phyloP scores from a whole-genome alignment of 805 yeast species.

The Candida boleticola region DNA sequence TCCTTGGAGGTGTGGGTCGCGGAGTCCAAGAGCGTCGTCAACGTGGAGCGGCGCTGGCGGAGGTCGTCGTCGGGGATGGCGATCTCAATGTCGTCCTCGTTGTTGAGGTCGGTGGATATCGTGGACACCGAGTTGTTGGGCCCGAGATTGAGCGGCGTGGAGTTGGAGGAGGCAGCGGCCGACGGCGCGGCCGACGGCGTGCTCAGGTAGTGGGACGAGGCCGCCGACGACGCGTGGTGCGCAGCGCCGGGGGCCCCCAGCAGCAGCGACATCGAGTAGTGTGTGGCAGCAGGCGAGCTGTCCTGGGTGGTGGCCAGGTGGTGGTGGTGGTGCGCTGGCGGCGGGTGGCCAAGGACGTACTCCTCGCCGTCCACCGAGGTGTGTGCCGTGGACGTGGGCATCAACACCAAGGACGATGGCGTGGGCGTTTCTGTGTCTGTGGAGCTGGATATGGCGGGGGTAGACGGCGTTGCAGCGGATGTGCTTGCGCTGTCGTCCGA shows the following conservation, averaged over 20 bases:
- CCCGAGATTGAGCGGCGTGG: slow-evolving; percentile 1
- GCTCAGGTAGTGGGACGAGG: neutral
- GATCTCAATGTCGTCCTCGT: neutral
- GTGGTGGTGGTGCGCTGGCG: too few relatives aligned
- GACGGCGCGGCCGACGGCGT: neutral
- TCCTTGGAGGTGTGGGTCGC: slow-evolving; percentile 22
- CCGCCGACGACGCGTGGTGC: neutral
- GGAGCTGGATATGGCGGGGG: neutral
- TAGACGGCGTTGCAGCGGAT: neutral
- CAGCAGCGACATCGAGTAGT: neutral
- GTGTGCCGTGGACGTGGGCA: neutral
- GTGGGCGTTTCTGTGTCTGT: neutral
- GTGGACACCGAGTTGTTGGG: slow-evolving; percentile 2
- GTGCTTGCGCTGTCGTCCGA: neutral
- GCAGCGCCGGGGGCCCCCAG: neutral
- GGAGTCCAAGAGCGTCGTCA: neutral
- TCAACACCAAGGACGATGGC: neutral
- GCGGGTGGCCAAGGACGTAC: neutral
- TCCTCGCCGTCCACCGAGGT: neutral
- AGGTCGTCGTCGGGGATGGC: slow-evolving; percentile 2
- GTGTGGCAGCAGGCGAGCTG: neutral
- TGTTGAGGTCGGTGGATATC: neutral
- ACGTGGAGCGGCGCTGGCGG: neutral
- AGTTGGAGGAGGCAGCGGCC: neutral
- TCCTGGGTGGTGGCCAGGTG: neutral